A percentile compares a stretch with the other conserved stretches of the same genome.
phyloP scores from a whole-genome alignment of 805 yeast species.

The Blastobotrys chiropterorum region DNA sequence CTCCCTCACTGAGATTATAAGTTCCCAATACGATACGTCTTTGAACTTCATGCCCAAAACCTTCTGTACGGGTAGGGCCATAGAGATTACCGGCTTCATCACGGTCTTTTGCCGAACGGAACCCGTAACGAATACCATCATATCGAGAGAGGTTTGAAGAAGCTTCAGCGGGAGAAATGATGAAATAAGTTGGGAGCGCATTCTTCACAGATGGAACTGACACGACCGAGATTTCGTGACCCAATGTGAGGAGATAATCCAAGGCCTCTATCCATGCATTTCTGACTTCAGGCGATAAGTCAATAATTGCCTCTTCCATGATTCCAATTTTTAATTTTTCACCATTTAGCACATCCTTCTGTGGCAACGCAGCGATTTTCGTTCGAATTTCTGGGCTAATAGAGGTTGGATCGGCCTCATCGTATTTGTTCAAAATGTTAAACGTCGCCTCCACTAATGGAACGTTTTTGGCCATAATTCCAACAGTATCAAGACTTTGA shows the following conservation, averaged over 20 bases:
- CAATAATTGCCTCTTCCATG: constrained; percentile 59
- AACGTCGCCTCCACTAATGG: constrained; percentile 44
- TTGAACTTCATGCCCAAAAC: constrained; percentile 79
- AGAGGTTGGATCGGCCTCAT: constrained; percentile 74
- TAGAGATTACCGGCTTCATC: constrained; percentile 36
- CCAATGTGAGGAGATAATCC: constrained; percentile 37
- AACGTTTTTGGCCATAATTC: constrained; percentile 57
- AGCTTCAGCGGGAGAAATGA: constrained; percentile 89
- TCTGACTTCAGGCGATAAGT: constrained; percentile 44
- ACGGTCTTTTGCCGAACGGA: constrained; percentile 34
- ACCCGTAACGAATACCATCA: constrained; percentile 87
- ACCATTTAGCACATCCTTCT: background rate
- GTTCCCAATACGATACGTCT: constrained; percentile 81
- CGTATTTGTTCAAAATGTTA: constrained; percentile 50
- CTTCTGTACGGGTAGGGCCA: constrained; percentile 52
- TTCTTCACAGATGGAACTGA: constrained; percentile 63
- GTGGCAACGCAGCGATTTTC: constrained; percentile 5
- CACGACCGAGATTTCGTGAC: constrained; percentile 53
- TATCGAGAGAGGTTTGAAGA: constrained; percentile 84
- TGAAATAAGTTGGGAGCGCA: constrained; percentile 76
- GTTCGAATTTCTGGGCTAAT: constrained; percentile 21
- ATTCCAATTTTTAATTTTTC: constrained; percentile 56
- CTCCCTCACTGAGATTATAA: constrained; percentile 72
- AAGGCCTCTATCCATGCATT: constrained; percentile 44
- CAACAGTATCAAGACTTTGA: constrained; percentile 92